Conservation (phyloP, 1,284 basidiomycete genomes). For the Cutaneotrichosporon sp. region DNA sequence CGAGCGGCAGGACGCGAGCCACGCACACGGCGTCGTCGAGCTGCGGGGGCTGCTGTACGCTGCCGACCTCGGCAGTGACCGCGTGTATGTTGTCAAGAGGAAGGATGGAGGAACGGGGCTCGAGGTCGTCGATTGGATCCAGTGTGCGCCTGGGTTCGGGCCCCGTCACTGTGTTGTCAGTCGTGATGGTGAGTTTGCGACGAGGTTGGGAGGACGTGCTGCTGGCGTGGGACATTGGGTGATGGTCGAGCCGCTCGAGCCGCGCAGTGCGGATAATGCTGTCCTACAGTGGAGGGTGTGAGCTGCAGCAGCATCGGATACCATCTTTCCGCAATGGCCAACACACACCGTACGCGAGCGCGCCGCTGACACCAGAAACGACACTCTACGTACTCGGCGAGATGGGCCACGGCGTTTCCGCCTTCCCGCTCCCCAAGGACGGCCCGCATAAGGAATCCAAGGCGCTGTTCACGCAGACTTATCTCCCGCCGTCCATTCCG, state of each 20-base stretch:
- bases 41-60: constrained; percentile 34
- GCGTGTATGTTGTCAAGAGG: constrained; percentile 36
- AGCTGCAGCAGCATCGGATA: no score
- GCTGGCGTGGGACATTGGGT: background rate
- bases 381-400: constrained; percentile 46
- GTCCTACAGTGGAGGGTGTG: no score
- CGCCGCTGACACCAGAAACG: constrained; percentile 26
- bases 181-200: constrained; percentile 38
- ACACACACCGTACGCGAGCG: no score
- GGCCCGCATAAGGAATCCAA: constrained; percentile 2
- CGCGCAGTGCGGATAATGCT: no score
- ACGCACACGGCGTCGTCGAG: constrained; percentile 43
- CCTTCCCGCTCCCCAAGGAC: constrained; percentile 33
- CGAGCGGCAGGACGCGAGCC: constrained; percentile 42
- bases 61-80: constrained; percentile 44
- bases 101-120: constrained; percentile 23
- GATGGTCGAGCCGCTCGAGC: background rate
- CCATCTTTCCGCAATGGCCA: no score
- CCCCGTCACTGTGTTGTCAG: constrained; percentile 42
- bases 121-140: constrained; percentile 33
- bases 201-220: no score
- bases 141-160: constrained; percentile 36
- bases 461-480: constrained; percentile 4
- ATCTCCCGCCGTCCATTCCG: constrained; percentile 36
- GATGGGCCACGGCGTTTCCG: constrained; percentile 32